These are phyloP conservation scores for Carex scoparia DNA, from an alignment of 176 grass and related monocot species.

Conservation along the genomic window DNA sequence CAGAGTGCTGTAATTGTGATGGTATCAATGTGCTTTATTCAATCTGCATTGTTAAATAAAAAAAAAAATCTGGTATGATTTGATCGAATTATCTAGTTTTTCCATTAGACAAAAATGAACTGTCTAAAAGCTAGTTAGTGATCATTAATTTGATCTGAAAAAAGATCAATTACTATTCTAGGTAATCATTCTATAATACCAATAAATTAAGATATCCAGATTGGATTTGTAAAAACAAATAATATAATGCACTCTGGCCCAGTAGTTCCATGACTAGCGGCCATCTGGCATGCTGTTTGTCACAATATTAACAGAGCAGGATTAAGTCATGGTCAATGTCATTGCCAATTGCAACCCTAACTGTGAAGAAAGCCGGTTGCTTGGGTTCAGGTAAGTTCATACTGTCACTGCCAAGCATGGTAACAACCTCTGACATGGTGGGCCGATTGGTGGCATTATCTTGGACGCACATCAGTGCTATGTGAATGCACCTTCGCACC, in stretches of 20 bases:
- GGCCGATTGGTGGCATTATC: neutral
- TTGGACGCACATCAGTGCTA: neutral
- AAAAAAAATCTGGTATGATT: no score
- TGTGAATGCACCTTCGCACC: neutral
- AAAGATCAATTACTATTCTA: neutral
- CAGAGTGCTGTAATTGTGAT: no score
- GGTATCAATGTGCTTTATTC: no score
- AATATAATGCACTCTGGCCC: neutral
- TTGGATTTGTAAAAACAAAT: neutral
- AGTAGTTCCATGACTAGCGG: neutral
- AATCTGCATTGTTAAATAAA: no score
- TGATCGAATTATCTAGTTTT: no score
- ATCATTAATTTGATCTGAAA: neutral
- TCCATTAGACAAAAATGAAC: no score
- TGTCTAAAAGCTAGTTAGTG: neutral
- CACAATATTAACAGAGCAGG: neutral
- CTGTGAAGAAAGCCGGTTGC: neutral
- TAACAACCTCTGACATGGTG: conserved; percentile 12
- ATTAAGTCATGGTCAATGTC: neutral
- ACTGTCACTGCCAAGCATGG: neutral
- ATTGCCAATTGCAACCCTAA: neutral
- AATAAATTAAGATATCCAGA: neutral
- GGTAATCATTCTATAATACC: neutral
- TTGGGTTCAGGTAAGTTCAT: neutral
- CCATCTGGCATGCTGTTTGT: neutral